phyloP scores from a whole-genome alignment of 768 basidiomycete genomes.

The Kwoniella europaea region DNA sequence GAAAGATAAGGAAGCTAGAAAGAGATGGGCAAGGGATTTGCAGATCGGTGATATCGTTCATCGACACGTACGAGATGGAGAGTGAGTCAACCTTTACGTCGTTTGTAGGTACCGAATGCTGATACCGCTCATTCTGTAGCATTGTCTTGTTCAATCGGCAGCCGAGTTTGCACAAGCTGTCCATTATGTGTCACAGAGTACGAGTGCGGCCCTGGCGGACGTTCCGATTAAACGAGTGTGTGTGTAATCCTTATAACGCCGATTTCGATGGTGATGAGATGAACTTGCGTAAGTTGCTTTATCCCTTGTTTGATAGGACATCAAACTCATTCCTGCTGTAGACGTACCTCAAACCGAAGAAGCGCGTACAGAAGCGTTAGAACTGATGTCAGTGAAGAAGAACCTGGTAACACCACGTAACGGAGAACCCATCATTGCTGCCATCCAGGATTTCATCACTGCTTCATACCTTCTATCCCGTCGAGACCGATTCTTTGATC shows the following conservation, averaged over 20 bases:
- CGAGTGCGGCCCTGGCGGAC: conserved; percentile 93
- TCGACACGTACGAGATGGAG: conserved; percentile 90
- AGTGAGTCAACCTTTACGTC: conserved; percentile 60
- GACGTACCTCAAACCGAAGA: conserved; percentile 99
- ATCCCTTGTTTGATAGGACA: background rate
- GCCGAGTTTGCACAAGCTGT: conserved; percentile 97
- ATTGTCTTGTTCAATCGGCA: conserved; percentile 98
- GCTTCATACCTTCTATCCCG: conserved; percentile 94
- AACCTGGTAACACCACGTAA: conserved; percentile 98
- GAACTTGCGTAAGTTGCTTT: conserved; percentile 80
- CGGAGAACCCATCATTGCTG: conserved; percentile 98
- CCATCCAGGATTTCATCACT: conserved; percentile 99
- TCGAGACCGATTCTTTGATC: conserved; percentile 89
- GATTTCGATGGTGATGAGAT: conserved; percentile 99
- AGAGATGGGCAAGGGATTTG: conserved; percentile 73
- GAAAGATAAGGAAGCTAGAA: conserved; percentile 43
- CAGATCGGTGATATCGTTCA: conserved; percentile 91
- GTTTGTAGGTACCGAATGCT: conserved; percentile 1
- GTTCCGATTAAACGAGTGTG: conserved; percentile 97
- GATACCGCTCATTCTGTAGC: conserved; percentile 45
- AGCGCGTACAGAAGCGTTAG: conserved; percentile 92
- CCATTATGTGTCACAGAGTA: conserved; percentile 98
- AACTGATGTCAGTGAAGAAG: conserved; percentile 95
- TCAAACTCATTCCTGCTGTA: conserved; percentile 51
- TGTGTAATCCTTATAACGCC: conserved; percentile 97